Conservation (phyloP, 139 green algal species). For the Coccomyxa sp. region DNA sequence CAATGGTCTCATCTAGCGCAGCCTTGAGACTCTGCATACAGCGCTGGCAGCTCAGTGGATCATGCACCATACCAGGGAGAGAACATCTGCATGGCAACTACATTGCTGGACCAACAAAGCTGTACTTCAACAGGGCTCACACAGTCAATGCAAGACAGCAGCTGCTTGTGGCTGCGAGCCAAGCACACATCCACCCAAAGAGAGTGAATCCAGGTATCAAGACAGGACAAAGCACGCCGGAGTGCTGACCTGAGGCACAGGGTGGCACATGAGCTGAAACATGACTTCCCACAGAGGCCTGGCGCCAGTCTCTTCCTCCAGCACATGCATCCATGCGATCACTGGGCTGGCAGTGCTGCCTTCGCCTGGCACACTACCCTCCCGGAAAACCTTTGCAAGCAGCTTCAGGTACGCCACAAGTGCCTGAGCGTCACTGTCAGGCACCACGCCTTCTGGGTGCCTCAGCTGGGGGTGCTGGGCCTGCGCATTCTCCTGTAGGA, state of each 20-base stretch:
- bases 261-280: constrained; percentile 79
- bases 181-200: too few species aligned
- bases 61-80: too few species aligned
- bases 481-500: too few species aligned
- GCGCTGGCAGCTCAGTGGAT: not conserved
- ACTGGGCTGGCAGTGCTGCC: constrained; percentile 9
- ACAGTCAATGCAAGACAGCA: not conserved
- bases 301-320: constrained; percentile 34
- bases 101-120: too few species aligned
- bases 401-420: constrained; percentile 36
- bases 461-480: too few species aligned
- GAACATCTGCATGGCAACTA: too few species aligned
- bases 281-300: constrained; percentile 65
- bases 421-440: constrained; percentile 25
- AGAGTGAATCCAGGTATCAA: too few species aligned
- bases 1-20: constrained; percentile 46
- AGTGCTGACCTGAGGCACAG: constrained; percentile 46
- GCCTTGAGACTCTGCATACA: constrained; percentile 38
- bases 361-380: not conserved
- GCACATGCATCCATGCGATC: constrained; percentile 30
- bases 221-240: too few species aligned
- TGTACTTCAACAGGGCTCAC: not conserved
- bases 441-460: too few species aligned
- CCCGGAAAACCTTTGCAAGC: constrained; percentile 11
- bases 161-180: not conserved